phyloP scores from a whole-genome alignment of 148 eudicot species.

The Euryodendron excelsum region DNA sequence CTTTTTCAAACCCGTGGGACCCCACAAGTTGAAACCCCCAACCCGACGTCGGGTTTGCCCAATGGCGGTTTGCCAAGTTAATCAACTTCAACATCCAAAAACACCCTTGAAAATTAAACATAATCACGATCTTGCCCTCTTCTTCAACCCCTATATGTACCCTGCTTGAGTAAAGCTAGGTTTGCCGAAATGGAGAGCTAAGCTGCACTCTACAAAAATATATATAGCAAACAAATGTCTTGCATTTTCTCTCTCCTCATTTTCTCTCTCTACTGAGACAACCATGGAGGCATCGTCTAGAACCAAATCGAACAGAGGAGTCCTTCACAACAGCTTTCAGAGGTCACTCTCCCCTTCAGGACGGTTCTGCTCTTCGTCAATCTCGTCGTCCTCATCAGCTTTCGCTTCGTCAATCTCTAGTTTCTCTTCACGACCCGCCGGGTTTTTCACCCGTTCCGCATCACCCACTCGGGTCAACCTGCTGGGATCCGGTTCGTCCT shows the following conservation, averaged over 20 bases:
- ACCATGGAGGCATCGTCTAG: constrained; percentile 36
- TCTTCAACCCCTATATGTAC: constrained; percentile 24
- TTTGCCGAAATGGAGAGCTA: constrained; percentile 33
- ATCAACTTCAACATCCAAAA: neutral
- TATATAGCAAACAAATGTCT: neutral
- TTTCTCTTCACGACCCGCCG: constrained; percentile 16
- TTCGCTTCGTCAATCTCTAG: constrained; percentile 27
- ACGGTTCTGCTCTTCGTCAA: constrained; percentile 45
- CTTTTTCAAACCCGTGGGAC: constrained; percentile 28
- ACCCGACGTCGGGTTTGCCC: constrained; percentile 27
- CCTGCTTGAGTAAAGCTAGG: constrained; percentile 27
- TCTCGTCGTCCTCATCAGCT: constrained; percentile 33
- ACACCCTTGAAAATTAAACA: neutral
- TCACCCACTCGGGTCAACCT: constrained; percentile 46
- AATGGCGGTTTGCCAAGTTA: constrained; percentile 25
- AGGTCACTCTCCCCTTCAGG: constrained; percentile 51
- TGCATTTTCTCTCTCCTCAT: neutral
- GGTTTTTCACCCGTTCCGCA: constrained; percentile 29
- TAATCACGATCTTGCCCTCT: neutral
- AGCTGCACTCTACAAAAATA: neutral
- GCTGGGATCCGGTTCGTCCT: constrained; percentile 15
- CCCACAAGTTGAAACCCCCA: constrained; percentile 25
- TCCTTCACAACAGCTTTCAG: constrained; percentile 12
- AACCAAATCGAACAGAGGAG: constrained; percentile 2
- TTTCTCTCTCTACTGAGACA: constrained; percentile 20